These are phyloP conservation scores for Schizophyllum commune DNA, from an alignment of 1,284 basidiomycete species.

Conservation along the genomic window DNA sequence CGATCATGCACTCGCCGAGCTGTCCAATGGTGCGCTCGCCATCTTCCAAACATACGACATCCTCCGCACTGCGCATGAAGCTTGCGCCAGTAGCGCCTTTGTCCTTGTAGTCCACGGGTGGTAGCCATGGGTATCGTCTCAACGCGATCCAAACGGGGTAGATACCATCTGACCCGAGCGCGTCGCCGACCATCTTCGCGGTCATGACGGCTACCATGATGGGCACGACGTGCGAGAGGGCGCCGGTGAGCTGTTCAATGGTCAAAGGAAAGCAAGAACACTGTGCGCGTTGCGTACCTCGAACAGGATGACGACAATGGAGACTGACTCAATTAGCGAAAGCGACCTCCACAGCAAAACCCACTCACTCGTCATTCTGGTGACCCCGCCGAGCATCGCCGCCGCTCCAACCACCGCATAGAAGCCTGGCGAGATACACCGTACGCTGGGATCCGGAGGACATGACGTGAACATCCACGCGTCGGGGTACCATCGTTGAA, in stretches of 20 bases:
- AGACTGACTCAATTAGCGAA: slow-evolving; percentile 34
- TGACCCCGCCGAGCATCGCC: slow-evolving; percentile 75
- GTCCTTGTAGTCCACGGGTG: slow-evolving; percentile 62
- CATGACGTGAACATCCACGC: slow-evolving; percentile 66
- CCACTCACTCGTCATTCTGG: slow-evolving; percentile 65
- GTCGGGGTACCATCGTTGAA: slow-evolving; percentile 52
- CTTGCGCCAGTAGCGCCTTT: slow-evolving; percentile 53
- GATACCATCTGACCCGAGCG: slow-evolving; percentile 65
- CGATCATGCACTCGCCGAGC: slow-evolving; percentile 29
- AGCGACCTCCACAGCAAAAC: not conserved
- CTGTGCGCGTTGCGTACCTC: slow-evolving; percentile 34
- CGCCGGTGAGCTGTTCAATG: slow-evolving; percentile 51
- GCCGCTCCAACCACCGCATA: slow-evolving; percentile 81
- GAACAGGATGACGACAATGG: slow-evolving; percentile 67
- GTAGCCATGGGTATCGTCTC: slow-evolving; percentile 67
- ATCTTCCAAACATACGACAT: slow-evolving; percentile 46
- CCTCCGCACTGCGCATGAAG: slow-evolving; percentile 50
- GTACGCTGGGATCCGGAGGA: slow-evolving; percentile 57
- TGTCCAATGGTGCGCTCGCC: slow-evolving; percentile 37
- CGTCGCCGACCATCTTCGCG: slow-evolving; percentile 70
- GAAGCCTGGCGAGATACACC: slow-evolving; percentile 73
- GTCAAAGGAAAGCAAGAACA: not conserved
- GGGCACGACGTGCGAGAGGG: slow-evolving; percentile 68
- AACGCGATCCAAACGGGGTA: slow-evolving; percentile 70
- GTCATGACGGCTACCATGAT: slow-evolving; percentile 76